Conservation (phyloP, 2,329 filamentous ascomycete genomes). For the Colletotrichum falcatum region DNA sequence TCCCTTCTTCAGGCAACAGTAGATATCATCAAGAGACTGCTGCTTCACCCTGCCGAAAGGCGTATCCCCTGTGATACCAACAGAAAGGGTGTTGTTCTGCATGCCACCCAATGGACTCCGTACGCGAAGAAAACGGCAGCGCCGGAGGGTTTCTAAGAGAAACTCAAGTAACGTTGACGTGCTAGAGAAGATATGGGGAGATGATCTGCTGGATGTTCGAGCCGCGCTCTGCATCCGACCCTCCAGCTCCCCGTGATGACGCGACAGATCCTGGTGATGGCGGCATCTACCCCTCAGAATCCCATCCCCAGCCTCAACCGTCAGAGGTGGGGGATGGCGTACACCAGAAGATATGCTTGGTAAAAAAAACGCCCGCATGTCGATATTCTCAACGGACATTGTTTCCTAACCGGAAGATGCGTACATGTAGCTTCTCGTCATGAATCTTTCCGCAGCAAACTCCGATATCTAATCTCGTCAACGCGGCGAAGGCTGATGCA, state of each 20-base stretch:
- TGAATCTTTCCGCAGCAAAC: neutral
- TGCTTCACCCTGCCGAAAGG: no score
- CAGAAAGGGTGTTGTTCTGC: no score
- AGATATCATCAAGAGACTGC: no score
- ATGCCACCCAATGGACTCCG: neutral
- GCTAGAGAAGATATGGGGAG: neutral
- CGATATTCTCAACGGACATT: no score
- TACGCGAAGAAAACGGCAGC: neutral
- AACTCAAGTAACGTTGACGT: neutral
- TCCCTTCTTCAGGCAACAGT: no score
- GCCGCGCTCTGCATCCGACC: neutral
- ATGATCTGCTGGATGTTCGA: neutral
- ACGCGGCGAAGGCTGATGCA: neutral
- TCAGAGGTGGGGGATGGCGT: neutral
- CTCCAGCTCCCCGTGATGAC: conserved; percentile 12
- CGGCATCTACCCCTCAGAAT: conserved; percentile 11
- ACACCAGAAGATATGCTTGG: neutral
- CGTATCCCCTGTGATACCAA: no score
- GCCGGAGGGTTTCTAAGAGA: neutral
- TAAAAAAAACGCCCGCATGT: neutral
- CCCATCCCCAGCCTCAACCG: no score
- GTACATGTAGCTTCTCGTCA: no score
- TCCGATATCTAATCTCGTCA: neutral
- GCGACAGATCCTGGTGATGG: conserved; percentile 17
- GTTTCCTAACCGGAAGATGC: neutral